These are phyloP conservation scores for Suhomyces pyralidae DNA, from an alignment of 805 yeast genomes.

Conservation along the genomic window DNA sequence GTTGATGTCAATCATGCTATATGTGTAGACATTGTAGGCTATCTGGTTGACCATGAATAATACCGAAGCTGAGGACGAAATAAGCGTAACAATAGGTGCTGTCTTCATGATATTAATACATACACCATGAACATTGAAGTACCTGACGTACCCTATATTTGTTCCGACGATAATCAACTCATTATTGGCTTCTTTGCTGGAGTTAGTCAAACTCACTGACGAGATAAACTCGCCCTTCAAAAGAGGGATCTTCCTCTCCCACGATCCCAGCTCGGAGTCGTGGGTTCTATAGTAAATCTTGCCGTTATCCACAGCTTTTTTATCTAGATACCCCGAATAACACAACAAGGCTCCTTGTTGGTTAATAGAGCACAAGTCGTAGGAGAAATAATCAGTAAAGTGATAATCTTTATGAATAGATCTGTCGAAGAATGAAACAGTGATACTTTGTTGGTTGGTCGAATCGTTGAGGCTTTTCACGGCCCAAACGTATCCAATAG, in stretches of 20 bases:
- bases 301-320: conserved; percentile 27
- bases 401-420: conserved; percentile 75
- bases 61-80: conserved; percentile 57
- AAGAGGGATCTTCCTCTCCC: conserved; percentile 66
- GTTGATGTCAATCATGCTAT: conserved; percentile 46
- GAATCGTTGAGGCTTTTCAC: conserved; percentile 42
- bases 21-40: conserved; percentile 36
- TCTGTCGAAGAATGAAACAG: conserved; percentile 83
- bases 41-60: conserved; percentile 49
- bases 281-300: conserved; percentile 69
- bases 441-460: conserved; percentile 56
- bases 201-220: conserved; percentile 51
- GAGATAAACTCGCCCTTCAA: conserved; percentile 60
- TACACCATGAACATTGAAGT: conserved; percentile 69
- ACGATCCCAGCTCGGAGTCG: conserved; percentile 55
- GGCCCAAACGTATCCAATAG: conserved; percentile 78
- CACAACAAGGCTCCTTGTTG: conserved; percentile 64
- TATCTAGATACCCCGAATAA: conserved; percentile 25
- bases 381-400: conserved; percentile 70
- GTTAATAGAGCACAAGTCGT: conserved; percentile 73
- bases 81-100: conserved; percentile 68
- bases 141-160: conserved; percentile 68
- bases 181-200: conserved; percentile 14
- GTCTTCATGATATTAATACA: conserved; percentile 67
- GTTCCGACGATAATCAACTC: conserved; percentile 67